phyloP scores from a whole-genome alignment of 768 basidiomycete species.

The Rhizopogon roseolus region DNA sequence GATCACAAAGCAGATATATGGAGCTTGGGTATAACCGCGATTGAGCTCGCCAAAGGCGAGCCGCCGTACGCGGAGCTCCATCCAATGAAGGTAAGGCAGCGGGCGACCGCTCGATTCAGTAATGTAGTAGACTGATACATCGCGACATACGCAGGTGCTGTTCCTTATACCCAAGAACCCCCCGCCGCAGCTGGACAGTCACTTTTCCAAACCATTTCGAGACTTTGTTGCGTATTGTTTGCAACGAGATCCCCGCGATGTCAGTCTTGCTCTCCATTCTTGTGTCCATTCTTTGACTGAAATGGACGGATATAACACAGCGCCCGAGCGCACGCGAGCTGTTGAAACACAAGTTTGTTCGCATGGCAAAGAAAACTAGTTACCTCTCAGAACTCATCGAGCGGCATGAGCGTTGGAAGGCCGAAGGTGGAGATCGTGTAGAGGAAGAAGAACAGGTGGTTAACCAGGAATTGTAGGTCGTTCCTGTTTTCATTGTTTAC shows the following conservation, averaged over 20 bases:
- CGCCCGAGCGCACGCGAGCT: conserved; percentile 94
- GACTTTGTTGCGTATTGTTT: conserved; percentile 94
- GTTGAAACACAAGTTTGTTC: conserved; percentile 93
- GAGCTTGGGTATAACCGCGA: conserved; percentile 96
- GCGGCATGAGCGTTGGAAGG: conserved; percentile 88
- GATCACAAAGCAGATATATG: conserved; percentile 99
- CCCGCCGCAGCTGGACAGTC: conserved; percentile 84
- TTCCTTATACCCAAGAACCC: conserved; percentile 99
- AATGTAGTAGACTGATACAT: neutral
- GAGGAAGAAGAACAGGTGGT: conserved; percentile 67
- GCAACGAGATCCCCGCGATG: conserved; percentile 90
- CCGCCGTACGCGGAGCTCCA: conserved; percentile 98
- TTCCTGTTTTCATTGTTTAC: neutral
- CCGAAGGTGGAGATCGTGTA: conserved; percentile 74
- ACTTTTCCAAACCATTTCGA: conserved; percentile 88
- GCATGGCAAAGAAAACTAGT: conserved; percentile 90
- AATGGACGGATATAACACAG: conserved; percentile 35
- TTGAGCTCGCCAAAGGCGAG: conserved; percentile 96
- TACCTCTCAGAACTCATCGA: conserved; percentile 97
- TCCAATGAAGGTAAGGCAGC: conserved; percentile 86
- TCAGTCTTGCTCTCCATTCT: conserved; percentile 31
- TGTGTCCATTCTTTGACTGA: neutral
- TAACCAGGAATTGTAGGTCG: conserved; percentile 59
- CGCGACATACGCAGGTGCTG: conserved; percentile 57
- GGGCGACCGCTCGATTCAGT: neutral